Evolutionary conservation across 1,139 yeast species (phyloP), one percentile per base, ranked within the genome.

Genomic region (Debaryomyces subglobosus): DNA sequence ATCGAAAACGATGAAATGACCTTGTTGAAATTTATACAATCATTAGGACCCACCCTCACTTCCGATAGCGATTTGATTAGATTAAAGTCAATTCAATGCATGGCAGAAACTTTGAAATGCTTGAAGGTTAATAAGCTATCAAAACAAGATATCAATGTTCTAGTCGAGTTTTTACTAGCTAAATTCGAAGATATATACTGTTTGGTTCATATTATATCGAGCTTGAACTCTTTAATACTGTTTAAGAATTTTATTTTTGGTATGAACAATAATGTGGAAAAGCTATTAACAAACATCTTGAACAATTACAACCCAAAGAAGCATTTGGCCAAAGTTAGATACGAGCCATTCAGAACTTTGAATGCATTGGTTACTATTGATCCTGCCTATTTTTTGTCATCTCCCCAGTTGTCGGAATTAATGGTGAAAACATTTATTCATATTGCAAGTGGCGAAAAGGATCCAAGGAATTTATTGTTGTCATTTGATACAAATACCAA

Each of bases 371-470:
- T 77, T 27, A 51, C 54, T 4, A 61, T 54, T 30, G 69, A 58
- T 47, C 37, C 50, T n/a, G 53, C 50, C 20, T 59, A 48, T 50
- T 53, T 61, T 38, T 39, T 49, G 40, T 45, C 54, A 12, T 51
- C 54, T 15, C 54, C 49, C 10, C 50, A 49, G 7, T 44, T 53
- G 23, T 66, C 73, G 16, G 77, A 78, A 32, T 53, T 65, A 12
- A 82, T 77, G 49, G 73, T 89, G 30, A 65, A 76, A 46, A 66
- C 86, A 0, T 91, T 86, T 57, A 65, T 88, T 33, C 82, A 83
- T 50, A 63, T 90, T 40, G 89, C 96, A 4, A 75, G 82, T 9
- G 96, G 96, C 24, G 99, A 94, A 62, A 95, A 94, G 61, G 99
- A 94, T 65, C 99, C 99, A 3, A 75, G 90, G 49, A 94, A 95